These are phyloP conservation scores for Ogataea ramenticola DNA, from an alignment of 805 yeast genomes.

Conservation along the genomic window DNA sequence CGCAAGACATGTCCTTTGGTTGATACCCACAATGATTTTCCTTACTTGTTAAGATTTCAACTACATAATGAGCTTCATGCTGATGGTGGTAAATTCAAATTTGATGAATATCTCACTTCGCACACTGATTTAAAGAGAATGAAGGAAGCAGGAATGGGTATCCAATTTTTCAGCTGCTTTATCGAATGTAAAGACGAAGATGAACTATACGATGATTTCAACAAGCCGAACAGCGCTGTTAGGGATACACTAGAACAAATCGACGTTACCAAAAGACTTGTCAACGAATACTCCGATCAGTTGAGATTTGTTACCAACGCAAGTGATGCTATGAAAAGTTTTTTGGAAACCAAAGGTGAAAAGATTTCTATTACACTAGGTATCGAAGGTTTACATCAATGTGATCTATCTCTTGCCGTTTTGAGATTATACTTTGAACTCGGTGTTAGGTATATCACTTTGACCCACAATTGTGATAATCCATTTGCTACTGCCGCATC, in stretches of 20 bases:
- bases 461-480: conserved; percentile 48
- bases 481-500: conserved; percentile 49
- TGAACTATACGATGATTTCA: conserved; percentile 35
- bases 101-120: conserved; percentile 27
- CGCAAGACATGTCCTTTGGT: conserved; percentile 29
- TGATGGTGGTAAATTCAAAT: conserved; percentile 25
- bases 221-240: conserved; percentile 33
- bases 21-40: conserved; percentile 47
- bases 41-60: conserved; percentile 36
- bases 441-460: conserved; percentile 43
- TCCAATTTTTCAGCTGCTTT: conserved; percentile 41
- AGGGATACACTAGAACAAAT: conserved; percentile 46
- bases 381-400: conserved; percentile 45
- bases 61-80: conserved; percentile 33
- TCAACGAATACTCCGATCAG: conserved; percentile 29
- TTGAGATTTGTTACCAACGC: conserved; percentile 32
- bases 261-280: conserved; percentile 38
- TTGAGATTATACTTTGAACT: conserved; percentile 37
- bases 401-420: conserved; percentile 39
- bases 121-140: conserved; percentile 37
- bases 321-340: conserved; percentile 29
- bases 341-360: conserved; percentile 12
- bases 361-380: conserved; percentile 41
- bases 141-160: conserved; percentile 34
- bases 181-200: conserved; percentile 37